phyloP scores from a whole-genome alignment of 2,329 filamentous ascomycete species.

The Huntiella savannae region DNA sequence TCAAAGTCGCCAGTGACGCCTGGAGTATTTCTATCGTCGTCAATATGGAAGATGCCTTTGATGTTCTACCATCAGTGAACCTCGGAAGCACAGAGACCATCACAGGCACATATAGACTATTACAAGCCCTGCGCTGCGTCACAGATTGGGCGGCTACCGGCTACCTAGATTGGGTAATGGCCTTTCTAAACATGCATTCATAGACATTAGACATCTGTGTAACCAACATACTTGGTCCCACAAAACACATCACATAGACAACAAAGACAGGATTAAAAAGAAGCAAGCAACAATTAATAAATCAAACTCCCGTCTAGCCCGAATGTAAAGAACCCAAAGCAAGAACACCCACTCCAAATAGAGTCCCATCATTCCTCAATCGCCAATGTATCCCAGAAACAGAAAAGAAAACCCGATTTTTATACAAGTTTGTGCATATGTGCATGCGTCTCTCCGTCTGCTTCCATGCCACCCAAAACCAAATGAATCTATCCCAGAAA shows the following conservation, averaged over 20 bases:
- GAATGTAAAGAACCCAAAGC: too few relatives aligned
- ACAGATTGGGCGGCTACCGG: constrained; percentile 6
- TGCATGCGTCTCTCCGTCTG: too few relatives aligned
- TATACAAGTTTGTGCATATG: too few relatives aligned
- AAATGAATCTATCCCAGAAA: neutral
- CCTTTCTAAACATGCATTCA: constrained; percentile 8
- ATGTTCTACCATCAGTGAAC: constrained; percentile 8
- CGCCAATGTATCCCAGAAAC: too few relatives aligned
- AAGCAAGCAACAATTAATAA: too few relatives aligned
- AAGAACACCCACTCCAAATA: too few relatives aligned
- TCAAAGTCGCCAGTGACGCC: constrained; percentile 6
- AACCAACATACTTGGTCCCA: too few relatives aligned
- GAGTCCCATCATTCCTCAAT: too few relatives aligned
- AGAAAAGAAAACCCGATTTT: too few relatives aligned
- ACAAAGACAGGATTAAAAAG: too few relatives aligned
- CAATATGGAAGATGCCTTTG: constrained; percentile 7
- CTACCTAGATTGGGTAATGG: constrained; percentile 9
- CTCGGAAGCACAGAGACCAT: constrained; percentile 10
- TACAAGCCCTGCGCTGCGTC: constrained; percentile 5
- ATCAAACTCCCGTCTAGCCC: too few relatives aligned
- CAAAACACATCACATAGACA: too few relatives aligned
- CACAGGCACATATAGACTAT: constrained; percentile 8
- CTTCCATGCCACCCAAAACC: neutral
- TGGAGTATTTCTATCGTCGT: constrained; percentile 9
- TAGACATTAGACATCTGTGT: neutral